These are phyloP conservation scores for Cytospora piceicola DNA, from an alignment of 2,329 filamentous ascomycete species.

Conservation along the genomic window DNA sequence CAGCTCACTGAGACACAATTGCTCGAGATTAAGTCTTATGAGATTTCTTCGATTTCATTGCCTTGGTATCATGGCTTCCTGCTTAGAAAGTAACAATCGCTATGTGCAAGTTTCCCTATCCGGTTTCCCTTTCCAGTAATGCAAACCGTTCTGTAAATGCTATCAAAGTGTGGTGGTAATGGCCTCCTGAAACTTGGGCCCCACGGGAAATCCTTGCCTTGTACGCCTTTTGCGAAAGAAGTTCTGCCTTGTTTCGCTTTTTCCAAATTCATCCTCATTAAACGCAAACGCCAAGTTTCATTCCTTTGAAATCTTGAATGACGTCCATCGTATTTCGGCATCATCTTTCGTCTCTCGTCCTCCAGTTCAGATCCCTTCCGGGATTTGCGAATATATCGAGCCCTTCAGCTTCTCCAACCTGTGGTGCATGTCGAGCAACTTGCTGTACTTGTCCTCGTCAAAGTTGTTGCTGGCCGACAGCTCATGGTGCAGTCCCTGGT, in stretches of 20 bases:
- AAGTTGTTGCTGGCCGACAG: conserved; percentile 56
- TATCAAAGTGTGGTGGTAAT: conserved; percentile 5
- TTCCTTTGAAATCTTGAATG: background rate
- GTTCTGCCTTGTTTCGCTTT: background rate
- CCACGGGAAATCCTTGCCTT: background rate
- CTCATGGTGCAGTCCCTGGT: conserved; percentile 60
- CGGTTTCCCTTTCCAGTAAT: conserved; percentile 19
- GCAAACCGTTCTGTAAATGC: conserved; percentile 30
- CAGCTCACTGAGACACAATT: background rate
- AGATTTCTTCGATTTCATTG: conserved; percentile 16
- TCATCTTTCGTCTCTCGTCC: conserved; percentile 17
- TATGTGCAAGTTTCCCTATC: conserved; percentile 21
- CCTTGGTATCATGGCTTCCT: conserved; percentile 29
- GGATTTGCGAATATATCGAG: conserved; percentile 52
- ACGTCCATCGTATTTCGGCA: conserved; percentile 4
- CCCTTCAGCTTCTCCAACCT: conserved; percentile 61
- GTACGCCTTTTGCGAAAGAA: conserved; percentile 13
- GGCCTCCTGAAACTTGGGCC: conserved; percentile 2
- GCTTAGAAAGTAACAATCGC: conserved; percentile 16
- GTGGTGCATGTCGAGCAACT: conserved; percentile 58
- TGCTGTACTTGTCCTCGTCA: conserved; percentile 53
- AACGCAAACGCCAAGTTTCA: background rate
- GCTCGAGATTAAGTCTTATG: background rate
- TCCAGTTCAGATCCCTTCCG: conserved; percentile 42
- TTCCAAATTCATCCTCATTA: conserved; percentile 5